A percentile compares a stretch with the other conserved stretches of the same genome.
phyloP scores from a whole-genome alignment of 192 early-diverging fungal species.

The Umbelopsis vinacea region DNA sequence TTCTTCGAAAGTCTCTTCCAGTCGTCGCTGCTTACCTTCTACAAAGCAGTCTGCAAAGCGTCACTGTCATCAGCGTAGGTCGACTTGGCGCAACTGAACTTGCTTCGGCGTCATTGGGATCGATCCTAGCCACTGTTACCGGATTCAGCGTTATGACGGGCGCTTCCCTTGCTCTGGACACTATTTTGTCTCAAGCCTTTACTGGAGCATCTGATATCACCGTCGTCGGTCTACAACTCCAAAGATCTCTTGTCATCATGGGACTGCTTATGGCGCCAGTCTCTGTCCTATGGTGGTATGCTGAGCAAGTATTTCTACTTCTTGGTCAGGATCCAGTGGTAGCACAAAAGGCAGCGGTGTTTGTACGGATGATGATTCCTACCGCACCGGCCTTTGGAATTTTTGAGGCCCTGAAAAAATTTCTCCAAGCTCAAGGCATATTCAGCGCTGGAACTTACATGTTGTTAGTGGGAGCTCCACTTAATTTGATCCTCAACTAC shows the following conservation, averaged over 20 bases:
- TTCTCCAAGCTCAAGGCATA: constrained; percentile 85
- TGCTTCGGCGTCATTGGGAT: constrained; percentile 69
- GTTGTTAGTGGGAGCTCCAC: constrained; percentile 59
- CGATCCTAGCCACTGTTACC: constrained; percentile 73
- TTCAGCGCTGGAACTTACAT: constrained; percentile 68
- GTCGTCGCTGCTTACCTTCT: constrained; percentile 65
- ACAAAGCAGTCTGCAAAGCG: constrained; percentile 66
- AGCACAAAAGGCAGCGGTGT: constrained; percentile 66
- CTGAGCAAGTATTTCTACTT: constrained; percentile 73
- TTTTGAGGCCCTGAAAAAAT: constrained; percentile 86
- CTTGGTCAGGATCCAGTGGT: constrained; percentile 76
- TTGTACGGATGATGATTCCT: constrained; percentile 66
- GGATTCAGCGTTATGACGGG: constrained; percentile 71
- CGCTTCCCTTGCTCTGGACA: constrained; percentile 72
- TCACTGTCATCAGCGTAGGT: constrained; percentile 70
- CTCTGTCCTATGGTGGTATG: constrained; percentile 63
- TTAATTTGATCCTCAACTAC: constrained; percentile 70
- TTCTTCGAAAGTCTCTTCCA: constrained; percentile 50
- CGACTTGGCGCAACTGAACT: constrained; percentile 65
- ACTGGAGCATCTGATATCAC: constrained; percentile 63
- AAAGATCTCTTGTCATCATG: constrained; percentile 82
- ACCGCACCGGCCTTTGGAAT: constrained; percentile 75
- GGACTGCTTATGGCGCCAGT: constrained; percentile 69
- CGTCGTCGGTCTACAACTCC: constrained; percentile 73
- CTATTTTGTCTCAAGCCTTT: constrained; percentile 74